A percentile compares a stretch with the other conserved stretches of the same genome.
phyloP scores from a whole-genome alignment of 1,284 basidiomycete genomes.

The Calocybe gambosa region DNA sequence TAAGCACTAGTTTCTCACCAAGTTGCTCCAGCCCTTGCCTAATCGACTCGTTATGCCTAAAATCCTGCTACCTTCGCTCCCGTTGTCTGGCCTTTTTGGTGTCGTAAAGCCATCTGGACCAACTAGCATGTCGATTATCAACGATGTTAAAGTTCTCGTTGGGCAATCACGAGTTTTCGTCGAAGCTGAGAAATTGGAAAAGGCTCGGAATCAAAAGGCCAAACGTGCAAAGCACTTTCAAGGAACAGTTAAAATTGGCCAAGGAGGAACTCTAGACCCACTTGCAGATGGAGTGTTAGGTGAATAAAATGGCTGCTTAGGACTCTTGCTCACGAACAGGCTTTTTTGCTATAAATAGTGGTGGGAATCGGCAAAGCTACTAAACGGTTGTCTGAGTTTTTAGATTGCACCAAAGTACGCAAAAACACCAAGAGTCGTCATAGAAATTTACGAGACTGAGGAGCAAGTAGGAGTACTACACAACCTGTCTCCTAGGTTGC shows the following conservation, averaged over 20 bases:
- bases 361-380: slow-evolving; percentile 90
- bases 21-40: too few relatives aligned
- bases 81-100: slow-evolving; percentile 78
- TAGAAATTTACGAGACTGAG: slow-evolving; percentile 13
- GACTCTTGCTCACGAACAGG: slow-evolving; percentile 6
- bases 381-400: slow-evolving; percentile 80
- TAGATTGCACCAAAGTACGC: slow-evolving; percentile 85
- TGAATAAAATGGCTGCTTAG: slow-evolving; percentile 22
- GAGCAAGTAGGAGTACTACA: slow-evolving; percentile 74
- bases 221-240: slow-evolving; percentile 35
- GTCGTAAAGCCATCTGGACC: slow-evolving; percentile 84
- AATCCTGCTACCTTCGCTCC: slow-evolving; percentile 42
- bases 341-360: slow-evolving; percentile 45
- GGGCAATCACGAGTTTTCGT: slow-evolving; percentile 79
- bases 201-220: slow-evolving; percentile 31
- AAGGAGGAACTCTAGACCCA: slow-evolving; percentile 95
- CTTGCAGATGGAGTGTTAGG: slow-evolving; percentile 91
- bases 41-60: slow-evolving; percentile 48
- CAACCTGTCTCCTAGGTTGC: slow-evolving; percentile 88
- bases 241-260: slow-evolving; percentile 72
- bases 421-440: slow-evolving; percentile 6
- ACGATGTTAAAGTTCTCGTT: slow-evolving; percentile 80
- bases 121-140: slow-evolving; percentile 88
- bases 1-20: too few relatives aligned
- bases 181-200: slow-evolving; percentile 46